These are phyloP conservation scores for Curvularia eragrostidis DNA, from an alignment of 2,329 filamentous ascomycete species.

Conservation along the genomic window DNA sequence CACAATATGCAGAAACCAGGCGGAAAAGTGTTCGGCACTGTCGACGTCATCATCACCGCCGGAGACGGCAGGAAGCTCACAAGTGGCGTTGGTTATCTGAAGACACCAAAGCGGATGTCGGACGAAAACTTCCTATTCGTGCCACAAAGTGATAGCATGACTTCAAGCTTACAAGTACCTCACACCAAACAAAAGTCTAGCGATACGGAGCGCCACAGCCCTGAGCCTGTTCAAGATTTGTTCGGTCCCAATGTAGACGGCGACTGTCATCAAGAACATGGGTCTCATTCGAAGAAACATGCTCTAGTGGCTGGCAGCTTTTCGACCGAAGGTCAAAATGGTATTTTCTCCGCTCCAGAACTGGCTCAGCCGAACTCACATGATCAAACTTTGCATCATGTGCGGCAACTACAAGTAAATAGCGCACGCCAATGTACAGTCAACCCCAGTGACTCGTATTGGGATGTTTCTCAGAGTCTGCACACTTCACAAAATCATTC, in stretches of 20 bases:
- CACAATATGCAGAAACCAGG: conserved; percentile 39
- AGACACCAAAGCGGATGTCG: conserved; percentile 30
- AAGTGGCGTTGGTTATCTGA: conserved; percentile 29
- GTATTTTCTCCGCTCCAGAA: neutral
- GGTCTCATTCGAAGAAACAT: conserved; percentile 13
- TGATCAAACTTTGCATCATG: neutral
- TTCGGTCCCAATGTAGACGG: conserved; percentile 16
- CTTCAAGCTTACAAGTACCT: neutral
- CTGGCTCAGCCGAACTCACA: neutral
- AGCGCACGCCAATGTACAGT: neutral
- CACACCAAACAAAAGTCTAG: neutral
- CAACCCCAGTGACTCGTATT: neutral
- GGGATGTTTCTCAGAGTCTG: neutral
- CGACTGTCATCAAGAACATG: conserved; percentile 10
- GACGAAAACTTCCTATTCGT: conserved; percentile 28
- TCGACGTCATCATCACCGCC: conserved; percentile 49
- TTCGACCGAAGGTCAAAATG: neutral
- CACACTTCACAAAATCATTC: neutral
- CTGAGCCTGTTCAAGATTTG: neutral
- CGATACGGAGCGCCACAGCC: neutral
- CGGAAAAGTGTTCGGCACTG: conserved; percentile 43
- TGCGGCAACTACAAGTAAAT: neutral
- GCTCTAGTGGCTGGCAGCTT: neutral
- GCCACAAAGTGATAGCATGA: neutral
- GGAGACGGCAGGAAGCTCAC: conserved; percentile 39